Evolutionary conservation across 164 flowering plant species (phyloP).

Genomic region (Saururus chinensis): DNA sequence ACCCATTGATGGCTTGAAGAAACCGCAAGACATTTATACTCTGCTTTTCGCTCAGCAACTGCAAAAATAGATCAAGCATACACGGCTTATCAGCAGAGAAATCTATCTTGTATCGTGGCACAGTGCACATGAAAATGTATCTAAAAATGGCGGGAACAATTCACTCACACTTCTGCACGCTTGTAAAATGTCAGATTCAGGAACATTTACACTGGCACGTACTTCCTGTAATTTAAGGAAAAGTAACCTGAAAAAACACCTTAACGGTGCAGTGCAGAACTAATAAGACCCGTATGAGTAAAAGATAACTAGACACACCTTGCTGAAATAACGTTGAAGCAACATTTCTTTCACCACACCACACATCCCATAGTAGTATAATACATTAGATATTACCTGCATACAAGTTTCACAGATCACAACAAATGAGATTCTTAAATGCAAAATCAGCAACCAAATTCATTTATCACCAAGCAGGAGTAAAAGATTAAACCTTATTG

Average conservation of each 20-base stretch:
- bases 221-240: slow-evolving; percentile 47
- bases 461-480: neutral
- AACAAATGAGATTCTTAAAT: neutral
- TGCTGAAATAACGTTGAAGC: slow-evolving; percentile 80
- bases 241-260: neutral
- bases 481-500: slow-evolving; percentile 31
- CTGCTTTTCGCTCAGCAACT: slow-evolving; percentile 78
- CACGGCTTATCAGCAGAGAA: neutral
- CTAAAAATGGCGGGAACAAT: neutral
- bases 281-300: neutral
- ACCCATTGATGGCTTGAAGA: slow-evolving; percentile 83
- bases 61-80: slow-evolving; percentile 13
- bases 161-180: slow-evolving; percentile 79
- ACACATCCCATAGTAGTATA: slow-evolving; percentile 88
- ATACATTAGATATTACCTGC: slow-evolving; percentile 77
- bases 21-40: slow-evolving; percentile 62
- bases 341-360: slow-evolving; percentile 62
- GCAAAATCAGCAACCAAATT: neutral
- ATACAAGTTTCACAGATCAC: neutral
- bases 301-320: slow-evolving; percentile 35
- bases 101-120: no score
- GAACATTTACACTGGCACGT: slow-evolving; percentile 48
- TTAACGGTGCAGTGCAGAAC: neutral
- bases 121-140: no score
- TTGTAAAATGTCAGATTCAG: slow-evolving; percentile 78